phyloP scores from a whole-genome alignment of 768 basidiomycete genomes.

The Royoungia palumana region DNA sequence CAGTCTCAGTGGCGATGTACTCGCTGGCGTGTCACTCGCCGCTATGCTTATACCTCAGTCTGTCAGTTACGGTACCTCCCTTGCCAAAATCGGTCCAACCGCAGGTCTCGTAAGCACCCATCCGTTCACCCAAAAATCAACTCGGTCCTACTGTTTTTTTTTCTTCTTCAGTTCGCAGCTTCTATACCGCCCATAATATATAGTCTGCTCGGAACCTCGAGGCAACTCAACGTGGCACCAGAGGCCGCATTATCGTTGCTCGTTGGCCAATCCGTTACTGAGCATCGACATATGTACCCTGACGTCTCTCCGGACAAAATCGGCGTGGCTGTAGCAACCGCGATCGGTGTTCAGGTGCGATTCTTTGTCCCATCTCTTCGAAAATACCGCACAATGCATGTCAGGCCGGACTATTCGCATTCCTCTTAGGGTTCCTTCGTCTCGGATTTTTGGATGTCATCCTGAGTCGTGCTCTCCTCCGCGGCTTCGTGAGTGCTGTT shows the following conservation, averaged over 20 bases:
- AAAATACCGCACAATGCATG: not conserved
- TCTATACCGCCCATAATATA: slow-evolving; percentile 87
- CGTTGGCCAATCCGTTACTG: slow-evolving; percentile 81
- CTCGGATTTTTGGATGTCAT: slow-evolving; percentile 94
- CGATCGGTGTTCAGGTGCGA: slow-evolving; percentile 78
- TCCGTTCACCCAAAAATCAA: not conserved
- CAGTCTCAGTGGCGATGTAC: slow-evolving; percentile 66
- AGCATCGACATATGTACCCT: slow-evolving; percentile 51
- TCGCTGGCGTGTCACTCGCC: slow-evolving; percentile 83
- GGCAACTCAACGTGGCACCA: slow-evolving; percentile 79
- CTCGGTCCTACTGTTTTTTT: not conserved
- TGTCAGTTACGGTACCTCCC: slow-evolving; percentile 86
- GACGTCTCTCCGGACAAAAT: slow-evolving; percentile 44
- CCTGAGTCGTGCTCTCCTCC: slow-evolving; percentile 80
- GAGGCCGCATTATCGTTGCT: slow-evolving; percentile 87
- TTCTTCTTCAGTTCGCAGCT: slow-evolving; percentile 61
- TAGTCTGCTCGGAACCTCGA: slow-evolving; percentile 83
- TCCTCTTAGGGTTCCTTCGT: slow-evolving; percentile 80
- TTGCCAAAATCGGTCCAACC: slow-evolving; percentile 82
- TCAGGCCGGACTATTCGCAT: slow-evolving; percentile 82
- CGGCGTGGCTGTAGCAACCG: slow-evolving; percentile 68
- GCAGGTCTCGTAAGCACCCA: slow-evolving; percentile 67
- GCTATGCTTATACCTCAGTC: slow-evolving; percentile 84
- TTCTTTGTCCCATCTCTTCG: not conserved
- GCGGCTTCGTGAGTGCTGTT: slow-evolving; percentile 85